A percentile compares a stretch with the other conserved stretches of the same genome.
These are phyloP conservation scores for Nannochloris sp. DNA, from an alignment of 139 green algal species.

Conservation along the genomic window DNA sequence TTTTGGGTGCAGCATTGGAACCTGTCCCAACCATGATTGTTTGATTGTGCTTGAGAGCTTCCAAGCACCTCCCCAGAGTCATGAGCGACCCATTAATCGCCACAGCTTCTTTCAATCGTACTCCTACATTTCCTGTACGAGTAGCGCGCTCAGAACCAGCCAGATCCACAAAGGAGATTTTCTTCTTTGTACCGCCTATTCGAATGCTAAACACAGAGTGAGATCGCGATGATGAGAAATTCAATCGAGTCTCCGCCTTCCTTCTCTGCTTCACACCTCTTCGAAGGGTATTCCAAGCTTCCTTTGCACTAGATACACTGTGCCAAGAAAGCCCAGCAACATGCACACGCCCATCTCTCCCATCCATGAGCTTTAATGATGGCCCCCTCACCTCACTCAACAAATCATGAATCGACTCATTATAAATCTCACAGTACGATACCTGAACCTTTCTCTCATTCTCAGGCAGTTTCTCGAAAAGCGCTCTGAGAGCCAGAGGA, in stretches of 20 bases:
- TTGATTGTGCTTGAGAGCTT: conserved; percentile 71
- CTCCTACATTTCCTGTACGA: conserved; percentile 57
- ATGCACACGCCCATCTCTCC: conserved; percentile 36
- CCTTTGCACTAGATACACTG: conserved; percentile 15
- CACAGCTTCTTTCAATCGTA: conserved; percentile 63
- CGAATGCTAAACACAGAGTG: conserved; percentile 59
- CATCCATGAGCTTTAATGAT: conserved; percentile 46
- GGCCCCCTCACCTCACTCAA: conserved; percentile 27
- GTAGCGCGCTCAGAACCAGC: conserved; percentile 59
- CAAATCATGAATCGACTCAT: conserved; percentile 70
- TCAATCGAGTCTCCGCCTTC: conserved; percentile 52
- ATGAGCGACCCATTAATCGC: conserved; percentile 74
- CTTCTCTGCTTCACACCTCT: conserved; percentile 33
- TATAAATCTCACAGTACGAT: conserved; percentile 59
- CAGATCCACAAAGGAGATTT: conserved; percentile 66
- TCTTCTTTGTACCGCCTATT: neutral
- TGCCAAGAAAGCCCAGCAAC: conserved; percentile 36
- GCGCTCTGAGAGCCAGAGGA: conserved; percentile 35
- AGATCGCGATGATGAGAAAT: conserved; percentile 54
- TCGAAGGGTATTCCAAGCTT: conserved; percentile 40
- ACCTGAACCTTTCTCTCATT: conserved; percentile 19
- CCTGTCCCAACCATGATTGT: neutral
- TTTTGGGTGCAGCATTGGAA: conserved; percentile 11
- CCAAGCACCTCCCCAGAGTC: conserved; percentile 66
- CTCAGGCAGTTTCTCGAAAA: conserved; percentile 48